phyloP scores from a whole-genome alignment of 2,329 filamentous ascomycete species.

The Aureobasidium sp. region DNA sequence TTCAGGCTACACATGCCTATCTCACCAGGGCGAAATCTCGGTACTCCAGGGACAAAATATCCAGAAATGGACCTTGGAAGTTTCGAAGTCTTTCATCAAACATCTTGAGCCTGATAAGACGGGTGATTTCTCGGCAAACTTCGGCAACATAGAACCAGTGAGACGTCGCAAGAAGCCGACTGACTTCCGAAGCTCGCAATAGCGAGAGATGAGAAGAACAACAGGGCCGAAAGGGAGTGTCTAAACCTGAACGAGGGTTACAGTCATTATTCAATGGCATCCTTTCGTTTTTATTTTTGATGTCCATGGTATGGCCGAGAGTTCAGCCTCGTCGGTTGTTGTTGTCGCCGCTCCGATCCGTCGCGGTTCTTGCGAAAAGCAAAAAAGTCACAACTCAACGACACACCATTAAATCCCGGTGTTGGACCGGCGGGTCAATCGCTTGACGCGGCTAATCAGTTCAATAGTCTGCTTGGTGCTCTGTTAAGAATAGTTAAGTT shows the following conservation, averaged over 20 bases:
- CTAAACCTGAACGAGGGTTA: background rate
- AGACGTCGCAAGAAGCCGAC: background rate
- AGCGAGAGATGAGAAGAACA: background rate
- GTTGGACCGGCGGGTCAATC: slow-evolving; percentile 7
- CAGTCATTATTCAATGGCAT: background rate
- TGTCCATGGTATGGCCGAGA: slow-evolving; percentile 1
- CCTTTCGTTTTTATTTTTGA: too few relatives aligned
- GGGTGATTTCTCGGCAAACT: slow-evolving; percentile 3
- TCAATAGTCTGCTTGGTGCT: slow-evolving; percentile 4
- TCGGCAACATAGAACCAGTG: background rate
- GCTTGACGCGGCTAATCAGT: slow-evolving; percentile 7
- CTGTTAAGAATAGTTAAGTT: slow-evolving; percentile 8
- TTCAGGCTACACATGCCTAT: background rate
- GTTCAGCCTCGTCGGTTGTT: background rate
- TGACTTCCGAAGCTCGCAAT: background rate
- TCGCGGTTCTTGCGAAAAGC: background rate
- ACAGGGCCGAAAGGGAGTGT: background rate
- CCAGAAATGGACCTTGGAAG: background rate
- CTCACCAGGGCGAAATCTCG: background rate
- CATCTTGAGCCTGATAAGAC: background rate
- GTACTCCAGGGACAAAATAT: background rate
- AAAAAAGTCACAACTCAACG: background rate
- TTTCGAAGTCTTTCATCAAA: background rate
- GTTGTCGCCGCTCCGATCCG: background rate
- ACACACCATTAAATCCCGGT: background rate